Base-by-base conservation (phyloP, 768 basidiomycete genomes). In the Podaxis sp. region DNA sequence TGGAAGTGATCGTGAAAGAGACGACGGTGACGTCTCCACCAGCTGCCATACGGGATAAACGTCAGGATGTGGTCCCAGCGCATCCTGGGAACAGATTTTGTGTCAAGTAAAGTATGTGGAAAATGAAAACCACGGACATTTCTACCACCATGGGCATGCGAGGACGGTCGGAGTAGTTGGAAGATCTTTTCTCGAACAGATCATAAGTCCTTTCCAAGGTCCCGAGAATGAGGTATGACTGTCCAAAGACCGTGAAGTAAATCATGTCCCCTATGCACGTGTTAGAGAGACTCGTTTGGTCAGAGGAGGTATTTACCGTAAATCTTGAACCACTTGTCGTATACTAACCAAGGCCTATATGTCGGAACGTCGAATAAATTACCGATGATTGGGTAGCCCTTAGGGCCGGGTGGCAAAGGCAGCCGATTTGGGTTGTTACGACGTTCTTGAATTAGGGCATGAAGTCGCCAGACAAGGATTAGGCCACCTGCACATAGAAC, bases 91-190 rank as follows among this genome's bases (percentile, higher is more conserved):
- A 24, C 10, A 2, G 20, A 24, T 12, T 13, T 49, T 10, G 26
- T 5, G 20, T 13, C 26, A 8, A 17, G 38, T 26, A 56, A 5
- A 10, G 17, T 8, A 46, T n/a, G 30, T 13, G 13, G 22, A 33
- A 12, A 55, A 30, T 22, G 26, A 17, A 33, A 8, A 33, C 2
- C n/a, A 73, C 76, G 56, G 60, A 82, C 82, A 85, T 58, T 33
- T 81, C 82, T 52, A 80, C 77, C 46, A 82, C 74, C 83, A 85
- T 84, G 0, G 78, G 76, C 30, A 81, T 68, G 41, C 74, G 64
- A 38, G 73, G 73, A 54, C 84, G 77, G 58, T 83, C 82, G 0
- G 87, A 86, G 62, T 87, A 87, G 52, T 81, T 84, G 10, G 74
- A 66, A 3, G 80, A 82, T 7, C 81, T 75, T 62, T 80, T 84